Evolutionary conservation across 768 basidiomycete genomes (phyloP), one percentile per base, ranked within the genome.

Genomic region (Kwoniella sp.): DNA sequence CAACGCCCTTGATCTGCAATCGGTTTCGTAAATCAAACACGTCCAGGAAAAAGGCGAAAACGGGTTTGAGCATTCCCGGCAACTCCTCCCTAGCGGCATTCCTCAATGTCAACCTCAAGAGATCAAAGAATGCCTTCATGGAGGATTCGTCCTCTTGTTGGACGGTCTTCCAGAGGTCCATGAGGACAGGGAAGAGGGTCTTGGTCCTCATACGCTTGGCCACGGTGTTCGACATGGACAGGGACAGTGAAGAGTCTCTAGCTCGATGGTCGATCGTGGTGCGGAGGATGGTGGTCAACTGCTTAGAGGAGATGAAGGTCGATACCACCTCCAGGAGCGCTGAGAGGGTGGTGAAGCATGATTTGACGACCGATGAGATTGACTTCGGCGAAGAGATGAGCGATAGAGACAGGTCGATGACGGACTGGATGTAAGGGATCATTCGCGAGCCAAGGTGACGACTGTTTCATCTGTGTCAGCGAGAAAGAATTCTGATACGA

Each of bases 41-140:
- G 17, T 88, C 86, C 52, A 94, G 80, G 83, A 93, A 92, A 17
- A 90, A 83, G 64, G 87, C 88, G 82, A 91, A 92, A 36, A 89
- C 68, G 2, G 83, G 64, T 12, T 89, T 87, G 50, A 91, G 74
- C 56, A 90, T 82, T 30, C 88, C 86, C 21, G 87, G 80, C 0
- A 95, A 83, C 2, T 85, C 85, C 7, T 85, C 79, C 13, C 90
- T 85, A 61, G 86, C 83, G 2, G 90, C 86, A 51, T 84, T 83
- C 12, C 86, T 87, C 30, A 96, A 72, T 0, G 85, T 83, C 40
- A 87, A 83, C 67, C 86, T 85, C 26, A 94, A 79, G 0, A 92
- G 69, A 22, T 86, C 83, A 75, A 94, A 90, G 81, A 88, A 91
- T 6, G 83, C 83, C 29, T 83, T 67, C 49, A 82, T 62, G 4